These are phyloP conservation scores for Mortierella claussenii DNA, from an alignment of 192 early-diverging fungal species.

Conservation along the genomic window DNA sequence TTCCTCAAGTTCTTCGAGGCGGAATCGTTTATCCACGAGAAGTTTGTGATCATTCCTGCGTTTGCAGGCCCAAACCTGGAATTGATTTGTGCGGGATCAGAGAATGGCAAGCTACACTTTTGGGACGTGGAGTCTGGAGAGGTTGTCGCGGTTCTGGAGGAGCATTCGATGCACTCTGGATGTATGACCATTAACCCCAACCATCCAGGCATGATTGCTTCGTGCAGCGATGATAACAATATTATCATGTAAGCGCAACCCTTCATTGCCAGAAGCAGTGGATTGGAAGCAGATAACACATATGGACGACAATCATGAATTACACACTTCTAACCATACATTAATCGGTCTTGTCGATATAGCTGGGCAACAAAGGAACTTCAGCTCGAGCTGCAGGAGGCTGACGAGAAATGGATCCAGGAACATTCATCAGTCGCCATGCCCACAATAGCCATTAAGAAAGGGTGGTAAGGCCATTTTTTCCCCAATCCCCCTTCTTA, in stretches of 20 bases:
- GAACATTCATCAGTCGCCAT: background rate
- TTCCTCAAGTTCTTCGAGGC: constrained; percentile 25
- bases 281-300: too few species aligned
- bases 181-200: background rate
- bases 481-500: background rate
- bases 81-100: constrained; percentile 22
- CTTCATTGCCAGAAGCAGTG: too few species aligned
- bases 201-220: constrained; percentile 25
- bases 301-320: too few species aligned
- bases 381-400: background rate
- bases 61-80: constrained; percentile 24
- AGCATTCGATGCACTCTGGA: constrained; percentile 27
- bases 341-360: background rate
- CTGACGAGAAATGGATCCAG: constrained; percentile 36
- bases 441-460: constrained; percentile 23
- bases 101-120: constrained; percentile 23
- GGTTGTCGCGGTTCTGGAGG: constrained; percentile 17
- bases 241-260: constrained; percentile 42
- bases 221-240: constrained; percentile 30
- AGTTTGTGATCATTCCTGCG: constrained; percentile 9
- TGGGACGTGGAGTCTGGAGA: constrained; percentile 40
- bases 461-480: constrained; percentile 23
- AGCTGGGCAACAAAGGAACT: constrained; percentile 32
- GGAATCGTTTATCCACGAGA: constrained; percentile 1
- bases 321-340: too few species aligned